Conservation (phyloP, 768 basidiomycete genomes). For the Boletus tomentosulus region DNA sequence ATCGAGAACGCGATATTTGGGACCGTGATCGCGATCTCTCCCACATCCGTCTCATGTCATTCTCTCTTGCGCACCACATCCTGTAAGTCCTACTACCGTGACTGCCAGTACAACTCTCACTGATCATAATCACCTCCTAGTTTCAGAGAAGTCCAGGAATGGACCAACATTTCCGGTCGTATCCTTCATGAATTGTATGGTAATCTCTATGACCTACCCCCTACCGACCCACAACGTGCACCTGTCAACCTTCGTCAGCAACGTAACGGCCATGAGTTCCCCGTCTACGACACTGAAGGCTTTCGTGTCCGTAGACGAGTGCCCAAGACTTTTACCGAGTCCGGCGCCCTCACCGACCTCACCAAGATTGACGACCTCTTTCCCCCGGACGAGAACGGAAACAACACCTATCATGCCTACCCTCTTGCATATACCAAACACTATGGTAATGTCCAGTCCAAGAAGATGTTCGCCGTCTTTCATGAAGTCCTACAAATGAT, state of each 20-base stretch:
- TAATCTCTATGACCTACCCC: not conserved
- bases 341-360: constrained; percentile 5
- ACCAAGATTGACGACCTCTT: not conserved
- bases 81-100: not conserved
- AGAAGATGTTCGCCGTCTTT: not conserved
- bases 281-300: not conserved
- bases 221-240: not conserved
- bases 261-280: not conserved
- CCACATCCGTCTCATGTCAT: not conserved
- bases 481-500: not conserved
- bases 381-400: not conserved
- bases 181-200: not conserved
- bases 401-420: not conserved
- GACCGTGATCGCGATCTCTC: not conserved
- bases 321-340: not conserved
- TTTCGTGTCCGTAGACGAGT: not conserved
- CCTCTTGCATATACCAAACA: not conserved
- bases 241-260: not conserved
- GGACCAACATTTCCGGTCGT: not conserved
- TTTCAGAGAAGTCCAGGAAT: not conserved
- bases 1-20: not conserved
- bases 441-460: constrained; percentile 1
- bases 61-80: constrained; percentile 6
- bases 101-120: too few relatives aligned
- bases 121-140: not conserved